Percentiles rank a stretch among this genome's conserved stretches.
Evolutionary conservation across 306 rosid species (phyloP).

Genomic region (Cucurbita ficifolia): DNA sequence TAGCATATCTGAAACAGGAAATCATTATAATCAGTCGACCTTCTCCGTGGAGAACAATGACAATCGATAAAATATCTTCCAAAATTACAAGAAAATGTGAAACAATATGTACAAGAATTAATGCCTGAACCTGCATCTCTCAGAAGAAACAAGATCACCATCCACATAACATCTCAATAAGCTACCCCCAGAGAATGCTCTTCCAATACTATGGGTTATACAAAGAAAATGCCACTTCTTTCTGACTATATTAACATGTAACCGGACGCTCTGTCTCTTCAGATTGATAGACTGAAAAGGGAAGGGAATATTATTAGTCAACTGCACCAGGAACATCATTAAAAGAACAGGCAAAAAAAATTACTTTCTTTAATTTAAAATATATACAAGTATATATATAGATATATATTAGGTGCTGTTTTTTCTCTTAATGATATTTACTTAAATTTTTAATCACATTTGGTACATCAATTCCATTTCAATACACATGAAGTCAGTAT

Average conservation of each 20-base stretch:
- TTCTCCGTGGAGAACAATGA: not conserved
- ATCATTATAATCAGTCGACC: constrained; percentile 13
- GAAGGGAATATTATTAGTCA: constrained; percentile 13
- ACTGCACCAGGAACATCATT: not conserved
- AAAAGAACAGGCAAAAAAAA: not conserved
- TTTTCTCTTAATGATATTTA: too few relatives aligned
- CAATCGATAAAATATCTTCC: not conserved
- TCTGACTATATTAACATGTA: constrained; percentile 42
- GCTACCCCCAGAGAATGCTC: constrained; percentile 97
- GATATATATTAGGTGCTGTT: not conserved
- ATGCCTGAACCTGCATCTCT: constrained; percentile 78
- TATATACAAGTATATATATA: not conserved
- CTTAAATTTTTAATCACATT: too few relatives aligned
- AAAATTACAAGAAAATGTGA: not conserved
- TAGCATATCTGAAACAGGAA: constrained; percentile 63
- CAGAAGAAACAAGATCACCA: constrained; percentile 84
- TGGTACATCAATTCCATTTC: too few relatives aligned
- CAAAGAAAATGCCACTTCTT: constrained; percentile 94
- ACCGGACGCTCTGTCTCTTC: constrained; percentile 65
- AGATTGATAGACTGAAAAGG: constrained; percentile 59
- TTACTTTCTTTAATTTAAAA: not conserved
- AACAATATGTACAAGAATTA: constrained; percentile 5
- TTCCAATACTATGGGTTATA: constrained; percentile 89
- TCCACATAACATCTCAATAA: constrained; percentile 76
- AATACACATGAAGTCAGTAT: too few relatives aligned